Evolutionary conservation across 257 asterid species (phyloP).

Genomic region (Eucommia ulmoides): DNA sequence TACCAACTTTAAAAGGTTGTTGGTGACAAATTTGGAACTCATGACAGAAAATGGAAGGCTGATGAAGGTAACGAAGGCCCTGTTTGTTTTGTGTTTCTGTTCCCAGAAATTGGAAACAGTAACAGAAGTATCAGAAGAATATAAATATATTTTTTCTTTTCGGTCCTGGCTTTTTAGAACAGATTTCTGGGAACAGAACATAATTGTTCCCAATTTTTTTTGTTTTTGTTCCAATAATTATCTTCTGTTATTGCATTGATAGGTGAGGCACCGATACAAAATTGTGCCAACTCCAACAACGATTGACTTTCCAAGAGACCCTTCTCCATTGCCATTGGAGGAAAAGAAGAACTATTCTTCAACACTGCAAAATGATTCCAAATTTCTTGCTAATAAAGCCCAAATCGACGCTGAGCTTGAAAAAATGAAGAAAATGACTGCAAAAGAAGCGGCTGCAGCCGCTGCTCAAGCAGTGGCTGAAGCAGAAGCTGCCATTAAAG

Average conservation of each 20-base stretch:
- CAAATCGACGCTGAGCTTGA: slow-evolving; percentile 72
- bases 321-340: slow-evolving; percentile 18
- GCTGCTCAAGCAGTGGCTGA: slow-evolving; percentile 86
- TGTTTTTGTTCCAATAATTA: slow-evolving; percentile 2
- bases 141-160: no score
- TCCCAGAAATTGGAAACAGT: neutral
- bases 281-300: slow-evolving; percentile 53
- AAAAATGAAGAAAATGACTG: slow-evolving; percentile 59
- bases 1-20: slow-evolving; percentile 45
- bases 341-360: slow-evolving; percentile 26
- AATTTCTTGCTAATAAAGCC: slow-evolving; percentile 44
- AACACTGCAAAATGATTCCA: slow-evolving; percentile 20
- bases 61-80: slow-evolving; percentile 45
- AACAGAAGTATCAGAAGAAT: neutral
- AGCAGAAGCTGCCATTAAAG: slow-evolving; percentile 84
- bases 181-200: neutral
- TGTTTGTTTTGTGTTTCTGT: neutral
- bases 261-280: slow-evolving; percentile 83
- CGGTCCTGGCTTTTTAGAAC: neutral
- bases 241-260: slow-evolving; percentile 14
- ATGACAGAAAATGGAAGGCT: slow-evolving; percentile 61
- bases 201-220: neutral
- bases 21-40: slow-evolving; percentile 56
- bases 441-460: slow-evolving; percentile 64
- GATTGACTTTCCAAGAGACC: slow-evolving; percentile 17